Evolutionary conservation across 306 rosid genomes (phyloP).

Genomic region (apple (Malus domestica)): DNA sequence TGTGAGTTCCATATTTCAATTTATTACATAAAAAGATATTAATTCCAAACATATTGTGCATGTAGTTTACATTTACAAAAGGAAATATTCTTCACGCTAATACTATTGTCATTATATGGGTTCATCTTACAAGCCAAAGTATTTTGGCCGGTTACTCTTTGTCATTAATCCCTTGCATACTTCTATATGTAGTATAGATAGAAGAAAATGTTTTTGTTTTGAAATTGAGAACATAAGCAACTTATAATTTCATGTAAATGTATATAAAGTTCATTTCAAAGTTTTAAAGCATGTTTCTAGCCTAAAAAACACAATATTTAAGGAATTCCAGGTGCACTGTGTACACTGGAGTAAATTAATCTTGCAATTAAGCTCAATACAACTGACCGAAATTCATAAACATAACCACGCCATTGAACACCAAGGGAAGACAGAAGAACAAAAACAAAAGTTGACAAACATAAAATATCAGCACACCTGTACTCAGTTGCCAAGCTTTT

Average conservation of each 20-base stretch:
- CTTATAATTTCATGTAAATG: not conserved
- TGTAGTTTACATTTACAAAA: not conserved
- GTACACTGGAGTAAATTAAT: not conserved
- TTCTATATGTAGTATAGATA: not conserved
- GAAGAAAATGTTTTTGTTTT: not conserved
- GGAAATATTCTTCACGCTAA: not conserved
- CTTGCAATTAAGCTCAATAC: not conserved
- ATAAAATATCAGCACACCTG: slow-evolving; percentile 47
- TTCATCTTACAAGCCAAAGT: not conserved
- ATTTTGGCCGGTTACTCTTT: not conserved
- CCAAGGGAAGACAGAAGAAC: not conserved
- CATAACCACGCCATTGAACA: not conserved
- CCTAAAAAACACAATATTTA: not conserved
- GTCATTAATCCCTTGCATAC: not conserved
- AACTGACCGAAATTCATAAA: not conserved
- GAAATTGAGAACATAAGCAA: not conserved
- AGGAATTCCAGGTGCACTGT: not conserved
- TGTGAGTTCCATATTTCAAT: not conserved
- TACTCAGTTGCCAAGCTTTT: slow-evolving; percentile 96
- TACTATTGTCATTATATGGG: not conserved
- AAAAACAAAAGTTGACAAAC: not conserved
- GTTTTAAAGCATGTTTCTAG: not conserved
- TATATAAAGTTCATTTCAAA: not conserved
- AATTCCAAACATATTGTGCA: not conserved
- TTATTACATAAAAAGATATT: not conserved